Conservation (phyloP, 2,329 filamentous ascomycete genomes). For the Xylariaceae sp. region DNA sequence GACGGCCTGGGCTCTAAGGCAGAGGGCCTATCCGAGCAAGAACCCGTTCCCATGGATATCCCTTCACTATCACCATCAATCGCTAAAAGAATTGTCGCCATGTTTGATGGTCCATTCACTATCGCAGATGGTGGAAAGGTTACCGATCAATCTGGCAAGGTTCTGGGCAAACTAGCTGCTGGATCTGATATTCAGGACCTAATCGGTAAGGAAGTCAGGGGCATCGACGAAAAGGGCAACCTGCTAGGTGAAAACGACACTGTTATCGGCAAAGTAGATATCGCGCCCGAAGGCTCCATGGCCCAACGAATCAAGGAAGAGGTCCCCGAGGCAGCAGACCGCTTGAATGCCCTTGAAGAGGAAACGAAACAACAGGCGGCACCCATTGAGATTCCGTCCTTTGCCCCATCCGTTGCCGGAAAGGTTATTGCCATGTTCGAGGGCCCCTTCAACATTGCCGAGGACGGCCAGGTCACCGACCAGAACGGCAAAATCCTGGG, state of each 20-base stretch:
- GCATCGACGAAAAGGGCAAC: constrained; percentile 69
- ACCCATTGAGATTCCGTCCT: constrained; percentile 49
- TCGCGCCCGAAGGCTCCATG: constrained; percentile 53
- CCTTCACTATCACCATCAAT: constrained; percentile 50
- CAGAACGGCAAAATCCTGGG: constrained; percentile 64
- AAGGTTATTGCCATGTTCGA: constrained; percentile 58
- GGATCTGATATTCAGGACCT: constrained; percentile 47
- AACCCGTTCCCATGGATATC: constrained; percentile 46
- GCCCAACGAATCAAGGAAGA: constrained; percentile 41
- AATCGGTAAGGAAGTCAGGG: constrained; percentile 68
- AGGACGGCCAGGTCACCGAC: constrained; percentile 63
- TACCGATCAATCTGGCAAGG: constrained; percentile 62
- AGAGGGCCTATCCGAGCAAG: constrained; percentile 30
- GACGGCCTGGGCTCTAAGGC: constrained; percentile 30
- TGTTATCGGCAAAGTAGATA: constrained; percentile 65
- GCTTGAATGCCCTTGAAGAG: constrained; percentile 53
- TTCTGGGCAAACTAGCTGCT: constrained; percentile 54
- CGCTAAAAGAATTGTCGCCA: constrained; percentile 49
- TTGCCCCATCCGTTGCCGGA: constrained; percentile 51
- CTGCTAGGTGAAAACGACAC: constrained; percentile 69
- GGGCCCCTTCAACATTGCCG: constrained; percentile 52
- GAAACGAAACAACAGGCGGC: constrained; percentile 24
- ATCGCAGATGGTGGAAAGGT: constrained; percentile 63
- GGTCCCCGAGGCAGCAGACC: constrained; percentile 43
- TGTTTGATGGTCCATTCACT: constrained; percentile 58